Evolutionary conservation across 1,284 basidiomycete genomes (phyloP).

Genomic region (Ustilago xerochloae): DNA sequence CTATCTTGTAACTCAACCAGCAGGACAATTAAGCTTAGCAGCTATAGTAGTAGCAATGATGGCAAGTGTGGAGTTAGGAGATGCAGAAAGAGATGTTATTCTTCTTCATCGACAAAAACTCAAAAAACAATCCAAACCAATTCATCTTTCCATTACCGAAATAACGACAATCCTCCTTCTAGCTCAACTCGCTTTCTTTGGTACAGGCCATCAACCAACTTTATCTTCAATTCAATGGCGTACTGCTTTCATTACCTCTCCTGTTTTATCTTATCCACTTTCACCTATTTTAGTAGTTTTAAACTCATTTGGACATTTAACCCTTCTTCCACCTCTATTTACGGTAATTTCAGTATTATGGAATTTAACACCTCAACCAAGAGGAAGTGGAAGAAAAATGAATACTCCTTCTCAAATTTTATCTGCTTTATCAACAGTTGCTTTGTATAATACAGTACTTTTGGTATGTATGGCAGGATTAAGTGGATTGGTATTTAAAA

Average conservation of each 20-base stretch:
- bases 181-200: constrained; percentile 77
- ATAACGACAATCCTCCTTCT: constrained; percentile 43
- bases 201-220: constrained; percentile 90
- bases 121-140: neutral
- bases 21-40: constrained; percentile 81
- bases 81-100: constrained; percentile 53
- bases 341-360: constrained; percentile 83
- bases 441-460: constrained; percentile 78
- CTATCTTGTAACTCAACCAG: constrained; percentile 80
- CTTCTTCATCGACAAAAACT: constrained; percentile 25
- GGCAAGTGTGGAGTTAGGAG: constrained; percentile 54
- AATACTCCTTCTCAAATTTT: constrained; percentile 56
- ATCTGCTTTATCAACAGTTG: constrained; percentile 74
- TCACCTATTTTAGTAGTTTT: constrained; percentile 81
- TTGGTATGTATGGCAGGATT: constrained; percentile 70
- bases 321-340: constrained; percentile 75
- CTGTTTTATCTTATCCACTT: constrained; percentile 78
- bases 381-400: constrained; percentile 23
- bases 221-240: constrained; percentile 96
- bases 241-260: constrained; percentile 78
- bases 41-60: constrained; percentile 73
- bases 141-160: constrained; percentile 36
- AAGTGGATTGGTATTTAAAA: constrained; percentile 78
- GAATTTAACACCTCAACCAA: constrained; percentile 79
- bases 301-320: constrained; percentile 82